Evolutionary conservation across 78 protist genomes (phyloP).

Genomic region (Monocercomonoides exilis): DNA sequence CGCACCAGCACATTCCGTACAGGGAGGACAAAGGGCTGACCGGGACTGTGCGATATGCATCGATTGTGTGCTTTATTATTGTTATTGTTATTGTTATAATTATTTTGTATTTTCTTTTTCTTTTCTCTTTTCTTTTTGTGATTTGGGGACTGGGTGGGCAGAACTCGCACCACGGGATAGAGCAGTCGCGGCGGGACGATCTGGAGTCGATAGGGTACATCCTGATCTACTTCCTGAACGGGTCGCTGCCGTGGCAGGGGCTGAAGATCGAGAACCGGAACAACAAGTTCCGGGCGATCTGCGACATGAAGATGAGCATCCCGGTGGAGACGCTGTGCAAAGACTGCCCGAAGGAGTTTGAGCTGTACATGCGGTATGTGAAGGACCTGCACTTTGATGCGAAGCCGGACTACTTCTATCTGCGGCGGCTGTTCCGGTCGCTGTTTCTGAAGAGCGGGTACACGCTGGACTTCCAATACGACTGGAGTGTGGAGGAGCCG

Average conservation of each 20-base stretch:
- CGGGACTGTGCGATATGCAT: neutral
- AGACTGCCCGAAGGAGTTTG: conserved; percentile 19
- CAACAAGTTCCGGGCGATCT: neutral
- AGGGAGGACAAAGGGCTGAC: neutral
- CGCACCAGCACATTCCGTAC: neutral
- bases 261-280: conserved; percentile 44
- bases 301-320: neutral
- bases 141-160: conserved; percentile 48
- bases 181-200: conserved; percentile 87
- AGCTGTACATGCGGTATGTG: neutral
- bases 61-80: neutral
- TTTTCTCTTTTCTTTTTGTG: neutral
- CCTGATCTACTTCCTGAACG: conserved; percentile 55
- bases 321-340: neutral
- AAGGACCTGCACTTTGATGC: neutral
- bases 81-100: neutral
- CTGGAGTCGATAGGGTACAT: conserved; percentile 74
- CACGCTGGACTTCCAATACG: neutral
- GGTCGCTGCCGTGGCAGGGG: conserved; percentile 74
- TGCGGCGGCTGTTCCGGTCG: conserved; percentile 1
- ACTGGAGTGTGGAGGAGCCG: neutral
- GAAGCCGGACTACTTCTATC: conserved; percentile 11
- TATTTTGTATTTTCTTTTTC: neutral
- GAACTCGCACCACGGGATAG: conserved; percentile 51
- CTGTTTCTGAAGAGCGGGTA: neutral